Percentiles rank a stretch among this genome's conserved stretches.
Conservation (phyloP, 2,329 filamentous ascomycete genomes). For the Cadophora malorum region DNA sequence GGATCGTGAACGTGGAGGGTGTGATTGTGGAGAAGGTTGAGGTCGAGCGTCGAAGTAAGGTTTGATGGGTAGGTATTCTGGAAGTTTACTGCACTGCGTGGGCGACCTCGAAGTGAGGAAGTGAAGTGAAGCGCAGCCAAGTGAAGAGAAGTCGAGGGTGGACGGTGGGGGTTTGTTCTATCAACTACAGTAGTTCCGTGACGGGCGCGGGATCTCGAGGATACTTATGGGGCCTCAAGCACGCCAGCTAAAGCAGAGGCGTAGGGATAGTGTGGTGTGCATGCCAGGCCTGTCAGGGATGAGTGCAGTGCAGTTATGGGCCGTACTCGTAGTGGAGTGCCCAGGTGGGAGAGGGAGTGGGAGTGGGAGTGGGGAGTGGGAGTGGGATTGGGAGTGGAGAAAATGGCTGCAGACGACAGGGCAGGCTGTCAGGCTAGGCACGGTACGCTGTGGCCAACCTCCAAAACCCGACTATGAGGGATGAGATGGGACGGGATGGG, state of each 20-base stretch:
- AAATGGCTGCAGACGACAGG: not conserved
- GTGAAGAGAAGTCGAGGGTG: slow-evolving; percentile 6
- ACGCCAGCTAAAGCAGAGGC: not conserved
- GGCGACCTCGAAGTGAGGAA: not conserved
- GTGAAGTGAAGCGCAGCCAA: not conserved
- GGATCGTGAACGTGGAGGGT: not conserved
- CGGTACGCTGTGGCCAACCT: not conserved
- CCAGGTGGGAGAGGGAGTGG: not conserved
- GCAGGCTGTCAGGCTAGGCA: not conserved
- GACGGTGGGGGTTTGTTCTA: slow-evolving; percentile 19
- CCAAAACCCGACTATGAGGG: not conserved
- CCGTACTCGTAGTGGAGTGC: not conserved
- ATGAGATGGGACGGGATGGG: not conserved
- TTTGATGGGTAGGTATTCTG: not conserved
- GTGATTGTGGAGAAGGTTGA: slow-evolving; percentile 22
- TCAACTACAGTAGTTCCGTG: not conserved
- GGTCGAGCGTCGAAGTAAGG: slow-evolving; percentile 10
- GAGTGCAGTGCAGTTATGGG: not conserved
- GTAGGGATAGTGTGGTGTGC: slow-evolving; percentile 8
- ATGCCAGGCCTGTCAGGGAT: slow-evolving; percentile 1
- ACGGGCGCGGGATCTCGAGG: slow-evolving; percentile 9
- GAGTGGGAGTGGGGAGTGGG: not conserved
- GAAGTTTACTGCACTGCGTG: not conserved
- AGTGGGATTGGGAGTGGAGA: not conserved
- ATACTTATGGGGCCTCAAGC: slow-evolving; percentile 19